Base-by-base conservation (phyloP, 768 basidiomycete genomes). In the Amanita pallidorosea region DNA sequence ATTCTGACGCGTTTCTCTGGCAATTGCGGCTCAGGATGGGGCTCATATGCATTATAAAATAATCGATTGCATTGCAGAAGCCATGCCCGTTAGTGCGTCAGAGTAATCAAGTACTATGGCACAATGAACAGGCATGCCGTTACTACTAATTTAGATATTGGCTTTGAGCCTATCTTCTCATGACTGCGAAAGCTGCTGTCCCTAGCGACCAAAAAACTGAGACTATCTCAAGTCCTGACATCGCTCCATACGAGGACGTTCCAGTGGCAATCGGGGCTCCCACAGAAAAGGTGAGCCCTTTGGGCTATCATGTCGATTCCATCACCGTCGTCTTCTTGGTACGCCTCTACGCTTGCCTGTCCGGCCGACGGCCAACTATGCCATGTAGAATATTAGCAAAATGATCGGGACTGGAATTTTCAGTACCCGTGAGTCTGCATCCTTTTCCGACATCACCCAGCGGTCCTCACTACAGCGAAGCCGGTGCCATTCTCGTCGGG, bases 381-480 rank as follows among this genome's bases (percentile, higher is more conserved):
- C 22, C 22, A 23, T 17, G 9, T 46, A 67, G 67, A 68, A 68
- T 45, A 54, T 66, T 38, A 64, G 65, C 48, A 64, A 62, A 49
- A 70, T 70, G 66, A 65, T 70, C 55, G 69, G 69, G 29, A 70
- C 67, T 3, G 67, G 68, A 33, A 63, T 70, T 9, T 65, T 67
- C 53, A 61, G 64, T 22, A 65, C 60, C 17, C 63, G 62, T 63
- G 54, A 8, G 55, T 57, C 43, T 6, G 17, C 22, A 13, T 36
- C 25, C 18, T 33, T 47, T 20, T 7, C 35, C n/a, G 45, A 31
- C 20, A 2, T 20, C 20, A 17, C 15, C 38, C 25, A 42, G 8
- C 31, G 18, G 52, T 45, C 23, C 38, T 0, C 33, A 41, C 31
- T 56, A 15, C 2, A 31, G 49, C 40, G 22, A 55, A 62, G 67